Percentiles rank a stretch among this genome's conserved stretches.
These are phyloP conservation scores for Datura wrightii DNA, from an alignment of 257 asterid genomes.

Conservation along the genomic window DNA sequence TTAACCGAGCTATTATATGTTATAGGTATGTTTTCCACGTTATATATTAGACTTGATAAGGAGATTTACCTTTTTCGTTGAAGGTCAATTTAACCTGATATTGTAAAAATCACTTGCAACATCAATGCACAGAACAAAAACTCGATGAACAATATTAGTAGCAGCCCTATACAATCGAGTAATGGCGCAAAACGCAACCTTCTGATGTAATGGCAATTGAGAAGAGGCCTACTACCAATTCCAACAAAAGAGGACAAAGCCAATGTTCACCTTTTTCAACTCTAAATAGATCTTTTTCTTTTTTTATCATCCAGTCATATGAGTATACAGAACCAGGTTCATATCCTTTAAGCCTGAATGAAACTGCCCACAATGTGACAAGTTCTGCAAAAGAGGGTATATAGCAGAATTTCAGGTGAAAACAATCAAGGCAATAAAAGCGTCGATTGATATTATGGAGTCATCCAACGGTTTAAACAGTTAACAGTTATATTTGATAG, in stretches of 20 bases:
- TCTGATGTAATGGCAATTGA: not conserved
- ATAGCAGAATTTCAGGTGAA: constrained; percentile 24
- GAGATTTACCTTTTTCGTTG: not conserved
- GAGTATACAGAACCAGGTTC: not conserved
- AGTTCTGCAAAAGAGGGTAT: not conserved
- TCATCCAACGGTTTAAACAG: not conserved
- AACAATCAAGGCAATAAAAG: not conserved
- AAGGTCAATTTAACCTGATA: not conserved
- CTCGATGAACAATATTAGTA: not conserved
- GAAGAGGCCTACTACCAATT: not conserved
- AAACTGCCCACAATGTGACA: not conserved
- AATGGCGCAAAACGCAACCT: not conserved
- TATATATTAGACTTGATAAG: not conserved
- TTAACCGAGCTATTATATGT: not conserved
- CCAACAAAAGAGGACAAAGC: too few species aligned
- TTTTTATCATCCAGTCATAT: not conserved
- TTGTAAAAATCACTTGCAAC: not conserved
- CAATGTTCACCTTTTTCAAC: too few species aligned
- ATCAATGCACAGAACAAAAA: constrained; percentile 11
- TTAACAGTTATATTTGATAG: not conserved
- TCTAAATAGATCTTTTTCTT: not conserved
- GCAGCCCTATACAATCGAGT: not conserved
- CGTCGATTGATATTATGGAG: not conserved
- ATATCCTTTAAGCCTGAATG: not conserved
- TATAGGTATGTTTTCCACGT: not conserved